Base-by-base conservation (phyloP, 495 filamentous ascomycete genomes). In the Hypoxylon trugodes region DNA sequence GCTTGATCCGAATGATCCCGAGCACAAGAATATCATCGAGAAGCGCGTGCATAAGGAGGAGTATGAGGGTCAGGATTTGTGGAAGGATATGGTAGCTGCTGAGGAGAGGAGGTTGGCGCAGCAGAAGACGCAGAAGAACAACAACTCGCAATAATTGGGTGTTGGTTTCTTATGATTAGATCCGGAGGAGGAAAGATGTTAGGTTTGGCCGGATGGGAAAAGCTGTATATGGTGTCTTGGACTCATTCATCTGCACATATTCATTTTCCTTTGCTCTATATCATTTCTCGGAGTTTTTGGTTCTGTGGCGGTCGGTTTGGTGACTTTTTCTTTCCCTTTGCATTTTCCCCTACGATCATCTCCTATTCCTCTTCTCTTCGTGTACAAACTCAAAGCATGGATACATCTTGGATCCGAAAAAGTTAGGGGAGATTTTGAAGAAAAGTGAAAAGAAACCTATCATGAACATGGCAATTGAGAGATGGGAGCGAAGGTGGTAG, bases 61-160 rank as follows among this genome's bases (percentile, higher is more conserved):
- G 37, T 89, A 91, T 78, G 77, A 82, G 73, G 88, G 88, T 26
- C 90, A 92, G 74, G 91, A 96, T 75, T 80, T 96, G 61, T 97
- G 93, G 93, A 90, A 88, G 79, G 90, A 92, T 65, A 93, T 92
- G 89, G 89, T 93, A 56, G 88, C 81, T 56, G 82, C 88, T 38
- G 90, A 93, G 81, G 90, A 93, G 82, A 78, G 81, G 68, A 79
- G 87, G 25, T 69, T 91, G 35, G 84, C 79, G 25, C 79, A 78
- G 24, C 83, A 85, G 71, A 85, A 87, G 73, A 70, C 80, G 64
- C 66, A 76, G 28, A 79, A 69, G 60, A 16, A 6, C 15, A 37
- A 6, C 7, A 25, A 38, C 18, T 43, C 51, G 43, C 37, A 46
- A 33, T 59, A 38, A 12, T 24, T 16, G 16, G 26, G 22, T 24